phyloP scores from a whole-genome alignment of 2,329 filamentous ascomycete genomes.

The Podosphaera xanthii region DNA sequence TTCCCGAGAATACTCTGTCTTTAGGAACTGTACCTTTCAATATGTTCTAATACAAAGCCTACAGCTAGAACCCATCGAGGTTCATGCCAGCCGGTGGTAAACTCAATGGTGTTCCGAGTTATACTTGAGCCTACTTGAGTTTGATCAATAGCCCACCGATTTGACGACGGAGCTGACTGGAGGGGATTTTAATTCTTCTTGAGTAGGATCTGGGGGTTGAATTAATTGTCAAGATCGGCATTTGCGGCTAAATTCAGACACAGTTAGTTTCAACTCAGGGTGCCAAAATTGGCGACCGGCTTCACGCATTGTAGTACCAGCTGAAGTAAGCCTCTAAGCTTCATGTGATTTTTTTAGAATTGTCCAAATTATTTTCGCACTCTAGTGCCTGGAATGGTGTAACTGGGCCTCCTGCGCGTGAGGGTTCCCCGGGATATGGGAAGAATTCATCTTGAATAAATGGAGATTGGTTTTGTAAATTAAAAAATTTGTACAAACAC shows the following conservation, averaged over 20 bases:
- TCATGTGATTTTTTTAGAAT: background rate
- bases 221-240: background rate
- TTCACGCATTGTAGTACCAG: background rate
- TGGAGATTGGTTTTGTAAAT: background rate
- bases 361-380: background rate
- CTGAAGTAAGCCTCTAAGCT: background rate
- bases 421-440: background rate
- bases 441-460: background rate
- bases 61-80: background rate
- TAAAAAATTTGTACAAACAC: background rate
- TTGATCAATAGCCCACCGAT: background rate
- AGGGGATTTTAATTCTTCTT: background rate
- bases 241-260: background rate
- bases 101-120: background rate
- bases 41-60: background rate
- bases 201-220: background rate
- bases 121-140: background rate
- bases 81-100: slow-evolving; percentile 1
- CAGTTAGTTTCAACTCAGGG: background rate
- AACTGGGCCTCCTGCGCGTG: background rate
- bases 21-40: too few species aligned
- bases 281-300: background rate
- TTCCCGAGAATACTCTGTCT: too few species aligned
- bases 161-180: background rate
- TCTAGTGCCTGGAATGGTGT: background rate